These are phyloP conservation scores for Alternaria longipes DNA, from an alignment of 2,329 filamentous ascomycete species.

Conservation along the genomic window DNA sequence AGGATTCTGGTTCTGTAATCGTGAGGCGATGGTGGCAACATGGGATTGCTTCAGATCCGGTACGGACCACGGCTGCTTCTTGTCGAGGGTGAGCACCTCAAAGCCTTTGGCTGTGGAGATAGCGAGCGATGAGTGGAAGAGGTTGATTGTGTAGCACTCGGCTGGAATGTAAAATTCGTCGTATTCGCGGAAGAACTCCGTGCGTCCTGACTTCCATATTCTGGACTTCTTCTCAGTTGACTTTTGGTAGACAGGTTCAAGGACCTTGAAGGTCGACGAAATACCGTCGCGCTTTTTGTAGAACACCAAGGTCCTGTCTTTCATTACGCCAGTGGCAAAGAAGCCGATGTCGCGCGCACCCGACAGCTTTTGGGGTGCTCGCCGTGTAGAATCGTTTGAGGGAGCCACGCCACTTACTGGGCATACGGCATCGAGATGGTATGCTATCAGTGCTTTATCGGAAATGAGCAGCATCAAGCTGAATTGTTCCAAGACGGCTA, in stretches of 20 bases:
- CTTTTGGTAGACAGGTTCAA: slow-evolving; percentile 95
- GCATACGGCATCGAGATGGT: slow-evolving; percentile 87
- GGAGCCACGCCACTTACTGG: slow-evolving; percentile 64
- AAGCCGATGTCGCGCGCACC: slow-evolving; percentile 93
- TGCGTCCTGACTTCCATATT: slow-evolving; percentile 74
- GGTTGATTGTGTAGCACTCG: slow-evolving; percentile 93
- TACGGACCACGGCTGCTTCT: slow-evolving; percentile 94
- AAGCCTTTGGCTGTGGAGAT: slow-evolving; percentile 92
- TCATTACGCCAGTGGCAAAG: slow-evolving; percentile 96
- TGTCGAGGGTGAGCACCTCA: slow-evolving; percentile 95
- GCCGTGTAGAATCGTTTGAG: slow-evolving; percentile 76
- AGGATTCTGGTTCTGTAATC: slow-evolving; percentile 83
- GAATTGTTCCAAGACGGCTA: slow-evolving; percentile 95
- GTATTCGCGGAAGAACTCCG: slow-evolving; percentile 96
- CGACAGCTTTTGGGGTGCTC: slow-evolving; percentile 89
- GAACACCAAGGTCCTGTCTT: slow-evolving; percentile 91
- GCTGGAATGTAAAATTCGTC: slow-evolving; percentile 98
- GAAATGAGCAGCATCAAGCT: slow-evolving; percentile 90
- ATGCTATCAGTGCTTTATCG: slow-evolving; percentile 90
- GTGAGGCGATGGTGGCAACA: slow-evolving; percentile 83
- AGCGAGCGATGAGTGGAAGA: slow-evolving; percentile 94
- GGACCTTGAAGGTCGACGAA: slow-evolving; percentile 93
- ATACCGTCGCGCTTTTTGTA: slow-evolving; percentile 96
- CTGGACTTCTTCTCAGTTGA: slow-evolving; percentile 83
- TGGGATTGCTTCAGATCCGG: slow-evolving; percentile 83